Conservation (phyloP, 495 filamentous ascomycete species). For the Cenococcum geophilum region DNA sequence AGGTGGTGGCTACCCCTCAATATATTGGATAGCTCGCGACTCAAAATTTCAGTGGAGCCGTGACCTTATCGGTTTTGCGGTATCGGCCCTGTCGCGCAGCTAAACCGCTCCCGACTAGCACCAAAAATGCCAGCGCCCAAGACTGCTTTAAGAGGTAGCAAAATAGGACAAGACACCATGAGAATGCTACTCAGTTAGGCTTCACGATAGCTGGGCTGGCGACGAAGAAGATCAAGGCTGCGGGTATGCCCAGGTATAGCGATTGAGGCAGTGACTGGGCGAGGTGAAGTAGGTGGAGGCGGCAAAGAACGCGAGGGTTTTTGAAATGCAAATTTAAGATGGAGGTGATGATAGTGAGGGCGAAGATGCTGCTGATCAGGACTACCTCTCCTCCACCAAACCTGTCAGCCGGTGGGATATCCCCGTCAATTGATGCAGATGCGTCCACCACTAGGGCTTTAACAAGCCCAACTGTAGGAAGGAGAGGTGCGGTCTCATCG, state of each 20-base stretch:
- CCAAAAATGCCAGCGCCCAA: neutral
- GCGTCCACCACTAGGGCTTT: neutral
- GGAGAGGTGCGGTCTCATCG: conserved; percentile 3
- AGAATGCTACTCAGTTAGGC: neutral
- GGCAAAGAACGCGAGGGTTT: neutral
- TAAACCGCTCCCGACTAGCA: conserved; percentile 1
- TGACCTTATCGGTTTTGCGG: conserved; percentile 1
- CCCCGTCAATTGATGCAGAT: neutral
- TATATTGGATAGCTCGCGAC: neutral
- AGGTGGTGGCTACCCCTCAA: neutral
- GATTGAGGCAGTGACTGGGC: neutral
- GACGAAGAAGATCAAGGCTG: neutral
- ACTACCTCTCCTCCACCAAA: neutral
- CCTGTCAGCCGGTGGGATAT: neutral
- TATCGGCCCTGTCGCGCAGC: neutral
- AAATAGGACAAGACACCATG: neutral
- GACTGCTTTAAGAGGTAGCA: neutral
- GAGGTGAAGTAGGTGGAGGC: neutral
- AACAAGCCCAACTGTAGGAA: neutral
- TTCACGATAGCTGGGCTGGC: neutral
- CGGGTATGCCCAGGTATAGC: neutral
- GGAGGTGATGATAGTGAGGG: neutral
- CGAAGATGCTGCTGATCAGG: neutral
- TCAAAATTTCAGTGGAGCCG: conserved; percentile 1
- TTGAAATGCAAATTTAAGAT: neutral